A percentile compares a stretch with the other conserved stretches of the same genome.
These are phyloP conservation scores for Nemania sp. DNA, from an alignment of 2,329 filamentous ascomycete species.

Conservation along the genomic window DNA sequence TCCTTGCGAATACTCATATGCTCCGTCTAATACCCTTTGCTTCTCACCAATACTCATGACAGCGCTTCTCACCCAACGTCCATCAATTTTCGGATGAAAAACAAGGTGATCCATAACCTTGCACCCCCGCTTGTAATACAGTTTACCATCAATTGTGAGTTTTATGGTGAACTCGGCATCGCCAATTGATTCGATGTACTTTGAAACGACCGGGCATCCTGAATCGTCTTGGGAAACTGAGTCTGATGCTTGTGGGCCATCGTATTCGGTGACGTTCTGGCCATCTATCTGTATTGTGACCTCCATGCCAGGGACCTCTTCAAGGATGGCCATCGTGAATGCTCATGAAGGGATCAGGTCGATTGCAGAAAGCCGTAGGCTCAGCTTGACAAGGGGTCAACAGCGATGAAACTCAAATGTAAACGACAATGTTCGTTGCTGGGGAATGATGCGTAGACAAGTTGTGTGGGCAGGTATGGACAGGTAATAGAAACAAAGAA, in stretches of 20 bases:
- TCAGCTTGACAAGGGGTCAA: neutral
- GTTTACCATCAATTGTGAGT: neutral
- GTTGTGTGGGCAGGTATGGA: too few relatives aligned
- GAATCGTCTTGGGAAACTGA: neutral
- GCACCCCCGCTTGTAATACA: neutral
- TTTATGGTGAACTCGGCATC: conserved; percentile 1
- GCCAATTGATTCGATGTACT: conserved; percentile 12
- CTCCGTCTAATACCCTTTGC: neutral
- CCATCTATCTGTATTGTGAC: conserved; percentile 7
- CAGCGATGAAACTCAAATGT: too few relatives aligned
- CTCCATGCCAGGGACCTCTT: conserved; percentile 10
- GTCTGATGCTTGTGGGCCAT: neutral
- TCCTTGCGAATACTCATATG: neutral
- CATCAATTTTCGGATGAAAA: neutral
- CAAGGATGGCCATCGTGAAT: conserved; percentile 3
- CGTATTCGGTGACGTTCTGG: neutral
- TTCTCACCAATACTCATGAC: neutral
- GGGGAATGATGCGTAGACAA: too few relatives aligned
- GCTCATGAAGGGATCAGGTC: neutral
- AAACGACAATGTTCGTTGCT: too few relatives aligned
- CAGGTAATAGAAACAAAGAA: too few relatives aligned
- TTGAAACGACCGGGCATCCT: neutral
- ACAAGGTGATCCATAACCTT: neutral
- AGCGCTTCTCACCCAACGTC: neutral
- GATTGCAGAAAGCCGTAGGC: neutral